Percentiles rank a stretch among this genome's conserved stretches.
Evolutionary conservation across 768 basidiomycete species (phyloP).

Genomic region (Phlebiopsis gigantea): DNA sequence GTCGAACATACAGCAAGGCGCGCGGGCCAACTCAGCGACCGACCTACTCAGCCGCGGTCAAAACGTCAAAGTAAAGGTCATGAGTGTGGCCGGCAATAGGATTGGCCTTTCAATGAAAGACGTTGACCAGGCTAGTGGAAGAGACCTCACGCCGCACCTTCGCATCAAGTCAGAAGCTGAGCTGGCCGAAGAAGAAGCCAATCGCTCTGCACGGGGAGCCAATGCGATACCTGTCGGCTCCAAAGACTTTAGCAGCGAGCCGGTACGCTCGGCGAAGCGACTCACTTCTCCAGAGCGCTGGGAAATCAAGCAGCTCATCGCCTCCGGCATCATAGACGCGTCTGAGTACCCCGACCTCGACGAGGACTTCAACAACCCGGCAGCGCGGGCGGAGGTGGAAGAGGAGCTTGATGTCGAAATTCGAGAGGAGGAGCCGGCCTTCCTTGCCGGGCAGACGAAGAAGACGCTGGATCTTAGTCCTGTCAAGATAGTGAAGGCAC

Average conservation of each 20-base stretch:
- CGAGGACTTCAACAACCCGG: conserved; percentile 74
- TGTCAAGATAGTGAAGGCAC: conserved; percentile 97
- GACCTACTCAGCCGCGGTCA: conserved; percentile 86
- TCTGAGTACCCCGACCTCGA: conserved; percentile 94
- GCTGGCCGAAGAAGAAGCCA: conserved; percentile 70
- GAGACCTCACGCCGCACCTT: conserved; percentile 91
- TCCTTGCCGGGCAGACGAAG: conserved; percentile 95
- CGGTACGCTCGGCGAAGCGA: conserved; percentile 77
- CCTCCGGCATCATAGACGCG: conserved; percentile 87
- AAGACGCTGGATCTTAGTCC: conserved; percentile 93
- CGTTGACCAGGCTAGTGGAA: conserved; percentile 86
- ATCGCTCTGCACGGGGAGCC: conserved; percentile 50
- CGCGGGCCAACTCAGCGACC: conserved; percentile 79
- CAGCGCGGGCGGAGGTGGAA: conserved; percentile 81
- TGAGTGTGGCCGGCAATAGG: conserved; percentile 81
- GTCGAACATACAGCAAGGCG: conserved; percentile 82
- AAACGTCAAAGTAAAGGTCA: conserved; percentile 91
- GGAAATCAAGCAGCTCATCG: conserved; percentile 99
- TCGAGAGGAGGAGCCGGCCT: conserved; percentile 93
- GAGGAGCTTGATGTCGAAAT: conserved; percentile 98
- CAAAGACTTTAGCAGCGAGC: conserved; percentile 29
- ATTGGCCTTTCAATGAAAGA: conserved; percentile 96
- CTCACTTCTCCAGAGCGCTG: conserved; percentile 96
- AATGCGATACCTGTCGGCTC: conserved; percentile 79
- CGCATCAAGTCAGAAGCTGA: conserved; percentile 94